Evolutionary conservation across 768 basidiomycete species (phyloP), one percentile per base, ranked within the genome.

Genomic region (Suillus subalutaceus): DNA sequence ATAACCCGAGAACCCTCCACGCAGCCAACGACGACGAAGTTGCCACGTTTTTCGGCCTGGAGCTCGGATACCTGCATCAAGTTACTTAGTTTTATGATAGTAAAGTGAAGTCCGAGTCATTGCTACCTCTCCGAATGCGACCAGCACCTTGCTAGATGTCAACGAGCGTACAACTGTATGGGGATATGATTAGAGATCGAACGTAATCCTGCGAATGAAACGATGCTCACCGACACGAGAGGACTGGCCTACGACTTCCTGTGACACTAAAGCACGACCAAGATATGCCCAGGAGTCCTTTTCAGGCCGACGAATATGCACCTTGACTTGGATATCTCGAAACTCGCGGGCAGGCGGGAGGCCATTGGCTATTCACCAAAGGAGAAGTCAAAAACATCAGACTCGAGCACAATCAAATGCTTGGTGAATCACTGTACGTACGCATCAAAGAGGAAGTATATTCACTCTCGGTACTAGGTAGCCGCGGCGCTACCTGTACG

Each of bases 1-100:
- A 94, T 81, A 48, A 94, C 92, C 50, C 85, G 86, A 48, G 82
- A 74, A 26, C 87, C 88, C 66, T 94, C 91, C 26, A 94, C 87
- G 64, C 90, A 90, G 52, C 90, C 89, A 63, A 94, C 85, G 35
- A 94, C 91, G 26, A 94, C 89, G 72, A 94, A 94, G 74, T 93
- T 94, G 62, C 93, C 93, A 68, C 93, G 86, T 78, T 91, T 92
- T 78, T 94, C 93, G 20, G 92, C 92, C 79, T 93, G 91, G 44
- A 94, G 78, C 73, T 93, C 89, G 65, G 86, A 86, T 30, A 81
- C 73, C 90, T 91, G 65, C 26, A 43, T 55, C 8, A 60, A 37
- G 65, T 44, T 55, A 13, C n/a, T 57, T 65, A 56, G 50, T 20
- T 30, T 20, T 56, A 62, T 59, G 16, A 62, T 59, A 26, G 26